A percentile compares a stretch with the other conserved stretches of the same genome.
Evolutionary conservation across 1,284 basidiomycete genomes (phyloP).

Genomic region (Leucoagaricus sp.): DNA sequence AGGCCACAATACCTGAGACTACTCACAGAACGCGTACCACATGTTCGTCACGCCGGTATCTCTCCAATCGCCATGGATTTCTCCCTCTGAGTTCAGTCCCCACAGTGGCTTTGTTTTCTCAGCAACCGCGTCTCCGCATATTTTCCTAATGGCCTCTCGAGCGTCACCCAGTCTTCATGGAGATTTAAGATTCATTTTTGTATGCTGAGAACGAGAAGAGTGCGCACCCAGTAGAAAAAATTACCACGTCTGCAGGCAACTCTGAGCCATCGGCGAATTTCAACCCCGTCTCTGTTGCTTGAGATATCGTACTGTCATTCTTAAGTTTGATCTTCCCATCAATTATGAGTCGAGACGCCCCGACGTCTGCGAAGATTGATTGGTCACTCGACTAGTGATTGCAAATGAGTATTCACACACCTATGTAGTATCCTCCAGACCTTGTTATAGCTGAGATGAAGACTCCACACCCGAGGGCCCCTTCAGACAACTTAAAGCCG

Average conservation of each 20-base stretch:
- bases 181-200: background rate
- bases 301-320: conserved; percentile 53
- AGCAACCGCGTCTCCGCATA: conserved; percentile 43
- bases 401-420: conserved; percentile 16
- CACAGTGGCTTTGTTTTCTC: conserved; percentile 50
- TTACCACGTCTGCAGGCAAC: conserved; percentile 65
- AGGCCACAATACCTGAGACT: background rate
- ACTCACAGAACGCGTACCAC: conserved; percentile 59
- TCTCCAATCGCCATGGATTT: conserved; percentile 52
- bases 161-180: conserved; percentile 41
- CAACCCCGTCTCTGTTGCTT: conserved; percentile 56
- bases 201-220: background rate
- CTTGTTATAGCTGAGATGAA: conserved; percentile 23
- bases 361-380: conserved; percentile 46
- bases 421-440: conserved; percentile 42
- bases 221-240: conserved; percentile 65
- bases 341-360: conserved; percentile 63
- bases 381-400: background rate
- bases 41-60: conserved; percentile 51
- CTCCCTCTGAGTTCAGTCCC: conserved; percentile 60
- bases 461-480: conserved; percentile 25
- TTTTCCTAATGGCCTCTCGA: conserved; percentile 34
- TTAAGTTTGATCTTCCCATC: conserved; percentile 79
- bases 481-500: conserved; percentile 28
- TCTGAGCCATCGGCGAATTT: conserved; percentile 67